Base-by-base conservation (phyloP, 2,329 filamentous ascomycete species). In the Aspergillus oerlinghausenensis region DNA sequence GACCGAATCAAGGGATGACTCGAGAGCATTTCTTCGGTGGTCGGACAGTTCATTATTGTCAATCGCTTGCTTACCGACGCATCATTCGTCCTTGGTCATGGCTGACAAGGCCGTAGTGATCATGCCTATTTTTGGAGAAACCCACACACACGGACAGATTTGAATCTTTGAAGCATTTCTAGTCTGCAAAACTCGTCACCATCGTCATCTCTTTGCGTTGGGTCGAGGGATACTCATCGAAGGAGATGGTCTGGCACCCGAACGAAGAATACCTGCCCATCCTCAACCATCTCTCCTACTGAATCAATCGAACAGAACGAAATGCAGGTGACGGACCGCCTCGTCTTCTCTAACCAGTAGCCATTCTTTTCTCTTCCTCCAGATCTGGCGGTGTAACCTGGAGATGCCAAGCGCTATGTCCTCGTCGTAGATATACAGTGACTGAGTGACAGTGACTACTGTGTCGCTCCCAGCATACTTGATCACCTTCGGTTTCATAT, bases 301-400 rank as follows among this genome's bases (percentile, higher is more conserved):
- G 51, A 54, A 51, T 48, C 38, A 28, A 28, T 42, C 28, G 32
- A 55, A 10, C 17, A n/a, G 32, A 55, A 10, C 17, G 23, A 50
- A 50, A 43, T 53, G 52, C 38, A 38, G 35, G 51, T 38, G 26
- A 49, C n/a, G 47, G 47, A 49, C 28, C 19, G 47, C 47, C 23
- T 51, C n/a, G n/a, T 21, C 49, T 40, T 40, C n/a, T 40, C 19
- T 25, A 28, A 23, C n/a, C 29, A 38, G 32, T 38, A 38, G 14
- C 14, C 32, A 38, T 38, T 14, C n/a, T 17, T 23, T 11, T 7
- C 19, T 32, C 14, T 17, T 23, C 50, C 57, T 60, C 56, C 58
- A 60, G 57, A 59, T 65, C 62, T 65, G 55, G 63, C 63, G 63
- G 63, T 65, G 63, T 64, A 65, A 64, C 58, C 45, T 38, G n/a